Evolutionary conservation across 768 basidiomycete species (phyloP).

Genomic region (Mycena capillaripes): DNA sequence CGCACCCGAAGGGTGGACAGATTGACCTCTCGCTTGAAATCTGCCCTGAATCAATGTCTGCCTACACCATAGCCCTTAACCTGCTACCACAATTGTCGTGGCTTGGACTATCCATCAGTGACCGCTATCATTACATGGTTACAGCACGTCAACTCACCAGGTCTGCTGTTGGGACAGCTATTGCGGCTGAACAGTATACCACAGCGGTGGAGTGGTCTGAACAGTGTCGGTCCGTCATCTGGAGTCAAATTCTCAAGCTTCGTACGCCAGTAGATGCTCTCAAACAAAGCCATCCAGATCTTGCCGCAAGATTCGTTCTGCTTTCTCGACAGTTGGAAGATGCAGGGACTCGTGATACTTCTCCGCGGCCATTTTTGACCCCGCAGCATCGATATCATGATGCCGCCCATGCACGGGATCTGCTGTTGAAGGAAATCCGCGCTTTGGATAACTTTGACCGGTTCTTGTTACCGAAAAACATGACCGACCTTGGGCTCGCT

Average conservation of each 20-base stretch:
- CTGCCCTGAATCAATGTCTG: background rate
- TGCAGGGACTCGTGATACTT: background rate
- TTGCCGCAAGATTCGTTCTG: background rate
- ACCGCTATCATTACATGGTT: background rate
- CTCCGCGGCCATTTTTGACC: background rate
- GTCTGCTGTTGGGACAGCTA: background rate
- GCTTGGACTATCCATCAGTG: background rate
- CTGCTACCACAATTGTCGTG: background rate
- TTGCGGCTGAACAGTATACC: background rate
- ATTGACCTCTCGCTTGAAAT: background rate
- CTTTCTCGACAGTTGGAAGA: background rate
- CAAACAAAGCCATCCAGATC: background rate
- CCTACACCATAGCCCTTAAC: background rate
- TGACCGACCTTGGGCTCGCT: background rate
- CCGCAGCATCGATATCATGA: background rate
- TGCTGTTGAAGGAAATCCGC: background rate
- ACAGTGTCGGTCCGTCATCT: background rate
- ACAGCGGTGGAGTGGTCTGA: conserved; percentile 2
- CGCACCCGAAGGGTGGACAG: background rate
- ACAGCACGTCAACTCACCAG: background rate
- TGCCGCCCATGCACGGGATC: background rate
- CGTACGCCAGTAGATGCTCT: background rate
- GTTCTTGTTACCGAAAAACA: background rate
- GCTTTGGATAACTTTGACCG: background rate
- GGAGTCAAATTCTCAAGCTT: background rate